Base-by-base conservation (phyloP, 2,329 filamentous ascomycete species). In the Colletotrichum aenigma region DNA sequence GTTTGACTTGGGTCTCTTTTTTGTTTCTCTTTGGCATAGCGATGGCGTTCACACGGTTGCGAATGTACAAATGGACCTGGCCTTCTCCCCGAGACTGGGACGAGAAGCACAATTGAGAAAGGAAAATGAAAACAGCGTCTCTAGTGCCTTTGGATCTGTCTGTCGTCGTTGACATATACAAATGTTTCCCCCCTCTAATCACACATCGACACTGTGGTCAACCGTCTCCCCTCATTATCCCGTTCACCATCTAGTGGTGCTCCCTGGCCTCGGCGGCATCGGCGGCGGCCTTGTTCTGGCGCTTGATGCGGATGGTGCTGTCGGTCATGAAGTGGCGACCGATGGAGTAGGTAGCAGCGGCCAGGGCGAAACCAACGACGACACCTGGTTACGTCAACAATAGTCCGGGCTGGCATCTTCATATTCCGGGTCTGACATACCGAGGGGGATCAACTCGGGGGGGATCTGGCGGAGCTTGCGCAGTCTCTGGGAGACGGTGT, bases 401-500 rank as follows among this genome's bases (percentile, higher is more conserved):
- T 15, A 58, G 30, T 66, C 18, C 55, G 28, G 26, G 16, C 30
- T 21, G 26, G 21, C 24, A 36, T 62, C 28, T 24, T 30, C 9
- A 28, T 30, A 71, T 71, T 78, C 81, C 77, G 77, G 28, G 18
- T 69, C 43, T 69, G 74, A 88, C 92, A 86, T 93, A 98, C 96
- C 96, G 81, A 99, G 94, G 83, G 97, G 97, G 81, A 96, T 92
- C 91, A 99, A 91, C 91, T 99, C 97, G 81, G 95, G 93, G 80
- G 97, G 97, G 84, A 98, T 94, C 88, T 93, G 93, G 91, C 94
- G 96, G 83, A 98, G 90, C 85, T 93, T 94, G 85, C 96, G 94
- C 82, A 99, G 90, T 85, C 96, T 95, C 90, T 98, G 97, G 80
- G 96, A 98, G 87, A 98, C 93, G 82, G 96, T 98, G 89, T 98